A percentile compares a stretch with the other conserved stretches of the same genome.
Conservation (phyloP, 345 rosid genomes). For the Moricandia arvensis region DNA sequence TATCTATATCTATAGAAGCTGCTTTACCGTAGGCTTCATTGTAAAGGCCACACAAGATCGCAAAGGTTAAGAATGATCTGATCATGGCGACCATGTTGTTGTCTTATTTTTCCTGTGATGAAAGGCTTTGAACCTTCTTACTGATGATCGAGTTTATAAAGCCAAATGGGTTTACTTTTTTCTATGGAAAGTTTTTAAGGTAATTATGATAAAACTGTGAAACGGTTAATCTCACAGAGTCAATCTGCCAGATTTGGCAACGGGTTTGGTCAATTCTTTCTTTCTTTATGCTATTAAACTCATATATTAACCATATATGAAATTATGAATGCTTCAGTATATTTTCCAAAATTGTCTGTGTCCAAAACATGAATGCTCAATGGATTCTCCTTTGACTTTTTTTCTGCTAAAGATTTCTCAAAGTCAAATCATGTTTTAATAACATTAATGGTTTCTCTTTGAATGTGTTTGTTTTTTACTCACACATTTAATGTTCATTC, state of each 20-base stretch:
- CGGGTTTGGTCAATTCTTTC: conserved; percentile 1
- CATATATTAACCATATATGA: background rate
- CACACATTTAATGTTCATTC: background rate
- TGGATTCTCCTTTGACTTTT: conserved; percentile 10
- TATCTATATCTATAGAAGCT: conserved; percentile 26
- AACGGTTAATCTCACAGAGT: background rate
- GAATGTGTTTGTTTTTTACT: background rate
- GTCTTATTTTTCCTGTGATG: background rate
- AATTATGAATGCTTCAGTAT: too few relatives aligned
- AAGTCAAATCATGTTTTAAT: background rate
- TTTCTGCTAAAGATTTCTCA: background rate
- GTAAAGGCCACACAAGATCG: conserved; percentile 11
- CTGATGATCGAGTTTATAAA: background rate
- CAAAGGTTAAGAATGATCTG: background rate
- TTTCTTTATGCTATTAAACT: background rate
- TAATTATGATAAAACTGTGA: background rate
- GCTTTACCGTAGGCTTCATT: conserved; percentile 1
- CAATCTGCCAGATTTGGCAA: conserved; percentile 3
- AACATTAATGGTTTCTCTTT: background rate
- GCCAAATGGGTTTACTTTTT: background rate
- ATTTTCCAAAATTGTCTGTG: background rate
- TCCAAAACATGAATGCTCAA: background rate
- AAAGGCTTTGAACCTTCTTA: background rate
- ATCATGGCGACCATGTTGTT: background rate
- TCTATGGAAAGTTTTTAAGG: background rate